These are phyloP conservation scores for Psilocybe azurescens DNA, from an alignment of 768 basidiomycete species.

Conservation along the genomic window DNA sequence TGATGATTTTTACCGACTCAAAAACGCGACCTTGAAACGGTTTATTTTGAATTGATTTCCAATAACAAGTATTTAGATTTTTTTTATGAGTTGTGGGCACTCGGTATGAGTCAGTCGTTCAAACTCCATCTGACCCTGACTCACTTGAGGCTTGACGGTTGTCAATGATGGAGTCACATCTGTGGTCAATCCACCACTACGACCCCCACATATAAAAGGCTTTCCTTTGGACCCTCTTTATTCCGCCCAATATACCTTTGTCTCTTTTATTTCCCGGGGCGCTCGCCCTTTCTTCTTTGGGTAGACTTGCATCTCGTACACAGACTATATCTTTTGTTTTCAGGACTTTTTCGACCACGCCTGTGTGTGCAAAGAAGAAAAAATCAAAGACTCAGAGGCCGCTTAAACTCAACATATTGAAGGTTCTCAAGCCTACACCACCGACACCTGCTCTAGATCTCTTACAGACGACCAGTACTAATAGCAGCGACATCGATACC, in stretches of 20 bases:
- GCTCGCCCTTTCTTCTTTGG: background rate
- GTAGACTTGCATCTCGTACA: background rate
- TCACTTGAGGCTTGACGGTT: too few species aligned
- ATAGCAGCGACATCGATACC: background rate
- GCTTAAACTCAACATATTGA: constrained; percentile 9
- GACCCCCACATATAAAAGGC: background rate
- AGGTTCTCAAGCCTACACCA: constrained; percentile 10
- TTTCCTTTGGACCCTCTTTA: background rate
- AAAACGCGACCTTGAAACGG: too few species aligned
- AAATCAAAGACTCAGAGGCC: constrained; percentile 4
- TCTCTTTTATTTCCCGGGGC: constrained; percentile 5
- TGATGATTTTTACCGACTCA: too few species aligned
- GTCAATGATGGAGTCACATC: background rate
- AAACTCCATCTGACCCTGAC: too few species aligned
- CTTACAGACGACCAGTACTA: background rate
- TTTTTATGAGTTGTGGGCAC: background rate
- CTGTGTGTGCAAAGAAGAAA: constrained; percentile 11
- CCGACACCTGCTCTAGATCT: background rate
- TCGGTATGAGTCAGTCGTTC: background rate
- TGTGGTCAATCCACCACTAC: background rate
- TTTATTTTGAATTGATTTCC: too few species aligned
- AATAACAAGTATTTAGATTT: too few species aligned
- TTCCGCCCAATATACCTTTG: constrained; percentile 3
- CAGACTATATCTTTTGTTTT: background rate
- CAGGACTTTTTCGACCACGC: constrained; percentile 14